phyloP scores from a whole-genome alignment of 2,329 filamentous ascomycete genomes.

The Colletotrichum sp. region DNA sequence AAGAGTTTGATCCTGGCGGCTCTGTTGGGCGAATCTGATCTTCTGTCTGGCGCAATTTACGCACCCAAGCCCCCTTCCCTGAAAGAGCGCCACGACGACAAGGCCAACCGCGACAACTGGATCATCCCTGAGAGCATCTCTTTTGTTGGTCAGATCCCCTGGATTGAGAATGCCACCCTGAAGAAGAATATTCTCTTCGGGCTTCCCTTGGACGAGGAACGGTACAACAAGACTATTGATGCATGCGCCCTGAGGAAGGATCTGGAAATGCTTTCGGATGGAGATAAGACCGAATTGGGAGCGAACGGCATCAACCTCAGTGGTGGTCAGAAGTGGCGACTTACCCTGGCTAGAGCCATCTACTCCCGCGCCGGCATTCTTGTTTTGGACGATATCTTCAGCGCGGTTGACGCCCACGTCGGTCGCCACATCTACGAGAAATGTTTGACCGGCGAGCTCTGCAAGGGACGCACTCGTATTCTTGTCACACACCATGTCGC shows the following conservation, averaged over 20 bases:
- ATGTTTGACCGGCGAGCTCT: slow-evolving; percentile 74
- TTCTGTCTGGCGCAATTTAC: slow-evolving; percentile 66
- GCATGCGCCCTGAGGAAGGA: slow-evolving; percentile 80
- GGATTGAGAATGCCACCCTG: slow-evolving; percentile 84
- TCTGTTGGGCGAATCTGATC: slow-evolving; percentile 76
- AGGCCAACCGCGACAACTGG: slow-evolving; percentile 70
- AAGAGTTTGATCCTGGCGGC: slow-evolving; percentile 78
- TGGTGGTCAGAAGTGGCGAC: slow-evolving; percentile 83
- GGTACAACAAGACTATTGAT: slow-evolving; percentile 73
- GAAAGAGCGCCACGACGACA: slow-evolving; percentile 62
- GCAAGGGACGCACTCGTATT: slow-evolving; percentile 73
- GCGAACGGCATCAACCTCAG: slow-evolving; percentile 85
- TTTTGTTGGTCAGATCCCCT: slow-evolving; percentile 80
- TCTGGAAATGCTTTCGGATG: slow-evolving; percentile 75
- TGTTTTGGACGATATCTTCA: slow-evolving; percentile 84
- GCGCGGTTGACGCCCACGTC: slow-evolving; percentile 81
- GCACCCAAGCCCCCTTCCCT: slow-evolving; percentile 51
- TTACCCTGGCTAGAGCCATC: slow-evolving; percentile 79
- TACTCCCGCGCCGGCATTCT: slow-evolving; percentile 81
- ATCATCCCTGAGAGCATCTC: slow-evolving; percentile 72
- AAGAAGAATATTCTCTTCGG: slow-evolving; percentile 82
- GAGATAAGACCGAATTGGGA: slow-evolving; percentile 81
- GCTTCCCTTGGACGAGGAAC: slow-evolving; percentile 69
- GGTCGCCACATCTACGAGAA: slow-evolving; percentile 80
- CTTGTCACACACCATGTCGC: slow-evolving; percentile 82